Evolutionary conservation across 2,329 filamentous ascomycete genomes (phyloP), one percentile per base, ranked within the genome.

Genomic region (Nannizziopsis barbatae): DNA sequence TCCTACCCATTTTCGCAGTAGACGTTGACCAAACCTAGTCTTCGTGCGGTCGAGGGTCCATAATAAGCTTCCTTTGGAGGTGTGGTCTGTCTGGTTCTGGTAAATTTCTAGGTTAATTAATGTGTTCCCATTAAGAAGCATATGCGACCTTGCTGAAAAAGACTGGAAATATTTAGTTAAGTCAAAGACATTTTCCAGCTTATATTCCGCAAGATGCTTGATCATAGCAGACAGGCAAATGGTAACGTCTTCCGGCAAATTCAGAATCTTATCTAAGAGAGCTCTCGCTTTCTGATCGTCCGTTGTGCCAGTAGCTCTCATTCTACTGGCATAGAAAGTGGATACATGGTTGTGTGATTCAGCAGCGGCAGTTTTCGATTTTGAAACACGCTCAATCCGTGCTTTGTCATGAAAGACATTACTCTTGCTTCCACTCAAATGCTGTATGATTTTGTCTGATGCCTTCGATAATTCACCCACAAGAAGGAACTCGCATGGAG

Each of bases 191-290:
- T 96, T 88, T 64, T 96, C 84, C 15, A 98, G 74, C 0, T 88
- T 88, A 62, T 95, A 98, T 55, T 95, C 89, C 14, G 80, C 82
- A 57, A 98, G 72, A 60, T 98, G 89, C 1, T 77, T 86, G 57
- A 98, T 96, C 89, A 98, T 95, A 9, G 89, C 85, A 3, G 92
- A 95, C 11, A 98, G 75, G 65, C 92, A 98, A 36, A 95, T 81
- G 0, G 84, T 95, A 33, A 95, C 86, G 38, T 84, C 75, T 58
- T 94, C 86, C 0, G 90, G 84, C 10, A 98, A 75, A 53, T 81
- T 81, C 49, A 96, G 74, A 31, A 95, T 86, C 58, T 87, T 90
- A 59, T 95, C 86, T 2, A 98, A 75, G 1, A 95, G 72, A 27
- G 76, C 74, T 35, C 75, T 77, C 1, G 80, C 75, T 15, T 73